A percentile compares a stretch with the other conserved stretches of the same genome.
These are phyloP conservation scores for Zanthoxylum bungeanum DNA, from an alignment of 345 rosid species.

Conservation along the genomic window DNA sequence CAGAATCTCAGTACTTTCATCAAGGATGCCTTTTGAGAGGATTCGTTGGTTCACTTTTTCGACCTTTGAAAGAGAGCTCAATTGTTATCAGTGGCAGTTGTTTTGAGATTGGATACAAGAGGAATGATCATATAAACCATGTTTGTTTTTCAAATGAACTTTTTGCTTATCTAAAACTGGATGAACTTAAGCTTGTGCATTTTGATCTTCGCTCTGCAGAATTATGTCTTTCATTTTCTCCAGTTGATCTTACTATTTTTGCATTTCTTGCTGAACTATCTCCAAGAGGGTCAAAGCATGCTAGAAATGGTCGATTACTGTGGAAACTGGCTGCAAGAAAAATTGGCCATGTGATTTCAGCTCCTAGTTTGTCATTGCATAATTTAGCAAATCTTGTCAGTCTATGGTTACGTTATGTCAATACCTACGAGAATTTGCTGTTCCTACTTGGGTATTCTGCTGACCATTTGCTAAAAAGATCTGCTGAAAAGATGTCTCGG, in stretches of 20 bases:
- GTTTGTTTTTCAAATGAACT: conserved; percentile 40
- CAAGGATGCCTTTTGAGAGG: conserved; percentile 53
- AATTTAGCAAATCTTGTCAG: conserved; percentile 42
- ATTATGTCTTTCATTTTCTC: conserved; percentile 47
- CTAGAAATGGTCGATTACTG: conserved; percentile 63
- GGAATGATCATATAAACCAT: conserved; percentile 31
- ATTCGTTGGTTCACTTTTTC: conserved; percentile 42
- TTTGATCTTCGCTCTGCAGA: conserved; percentile 48
- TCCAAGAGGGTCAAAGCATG: conserved; percentile 36
- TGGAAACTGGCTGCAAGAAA: conserved; percentile 83
- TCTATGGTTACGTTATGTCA: conserved; percentile 71
- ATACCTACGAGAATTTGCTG: conserved; percentile 59
- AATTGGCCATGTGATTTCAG: conserved; percentile 45
- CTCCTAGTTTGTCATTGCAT: conserved; percentile 58
- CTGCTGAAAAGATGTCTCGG: conserved; percentile 38
- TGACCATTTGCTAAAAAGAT: conserved; percentile 37
- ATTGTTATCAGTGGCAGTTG: conserved; percentile 43
- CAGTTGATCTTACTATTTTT: conserved; percentile 54
- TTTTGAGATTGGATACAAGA: conserved; percentile 53
- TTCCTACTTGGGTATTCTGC: conserved; percentile 52
- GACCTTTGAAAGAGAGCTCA: conserved; percentile 48
- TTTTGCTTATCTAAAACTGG: conserved; percentile 31
- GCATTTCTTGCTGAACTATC: conserved; percentile 42
- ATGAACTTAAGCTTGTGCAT: conserved; percentile 51
- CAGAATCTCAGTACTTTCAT: conserved; percentile 50